These are phyloP conservation scores for Penicillium odoratum DNA, from an alignment of 495 filamentous ascomycete species.

Conservation along the genomic window DNA sequence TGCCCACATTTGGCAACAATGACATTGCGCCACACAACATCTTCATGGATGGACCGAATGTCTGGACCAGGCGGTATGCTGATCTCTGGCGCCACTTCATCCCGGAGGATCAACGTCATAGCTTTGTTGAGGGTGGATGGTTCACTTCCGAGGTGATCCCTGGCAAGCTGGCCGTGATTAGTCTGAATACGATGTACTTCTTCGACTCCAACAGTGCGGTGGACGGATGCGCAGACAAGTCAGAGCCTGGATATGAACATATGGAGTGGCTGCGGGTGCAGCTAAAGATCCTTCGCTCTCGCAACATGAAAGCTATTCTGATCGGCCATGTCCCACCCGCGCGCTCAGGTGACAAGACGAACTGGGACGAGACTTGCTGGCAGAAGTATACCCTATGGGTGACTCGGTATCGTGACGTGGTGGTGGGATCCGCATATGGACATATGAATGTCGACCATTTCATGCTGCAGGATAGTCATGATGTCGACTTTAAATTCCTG, in stretches of 20 bases:
- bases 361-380: conserved; percentile 96
- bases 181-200: conserved; percentile 96
- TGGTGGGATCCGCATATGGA: conserved; percentile 76
- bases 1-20: conserved; percentile 95
- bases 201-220: conserved; percentile 89
- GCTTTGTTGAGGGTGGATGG: conserved; percentile 91
- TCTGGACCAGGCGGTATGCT: conserved; percentile 71
- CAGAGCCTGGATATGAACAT: conserved; percentile 87
- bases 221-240: conserved; percentile 76
- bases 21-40: conserved; percentile 98
- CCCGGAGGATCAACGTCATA: conserved; percentile 88
- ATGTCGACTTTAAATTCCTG: conserved; percentile 56
- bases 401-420: conserved; percentile 84
- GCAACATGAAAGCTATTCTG: conserved; percentile 92
- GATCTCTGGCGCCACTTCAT: conserved; percentile 84
- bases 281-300: conserved; percentile 74
- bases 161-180: conserved; percentile 82
- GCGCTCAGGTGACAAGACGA: conserved; percentile 73
- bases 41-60: conserved; percentile 78
- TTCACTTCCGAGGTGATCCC: conserved; percentile 93
- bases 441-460: conserved; percentile 99
- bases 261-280: conserved; percentile 97
- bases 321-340: conserved; percentile 94
- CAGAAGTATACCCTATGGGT: conserved; percentile 95
- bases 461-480: conserved; percentile 81